phyloP scores from a whole-genome alignment of 208 protist genomes.

The Naegleria fowleri region DNA sequence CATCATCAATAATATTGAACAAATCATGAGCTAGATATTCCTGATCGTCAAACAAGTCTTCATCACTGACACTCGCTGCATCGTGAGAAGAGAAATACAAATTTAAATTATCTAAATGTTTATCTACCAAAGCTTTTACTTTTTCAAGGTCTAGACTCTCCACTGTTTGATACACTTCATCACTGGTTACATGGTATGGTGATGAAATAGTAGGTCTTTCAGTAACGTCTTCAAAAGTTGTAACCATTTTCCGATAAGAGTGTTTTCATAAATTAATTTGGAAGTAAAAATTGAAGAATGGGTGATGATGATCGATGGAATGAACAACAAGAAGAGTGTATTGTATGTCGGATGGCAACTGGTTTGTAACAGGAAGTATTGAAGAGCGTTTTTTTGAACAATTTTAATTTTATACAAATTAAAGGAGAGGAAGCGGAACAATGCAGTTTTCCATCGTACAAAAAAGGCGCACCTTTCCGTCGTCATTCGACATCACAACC shows the following conservation, averaged over 20 bases:
- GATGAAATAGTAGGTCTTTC: not conserved
- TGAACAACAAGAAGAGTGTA: too few species aligned
- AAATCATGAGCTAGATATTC: constrained; percentile 1
- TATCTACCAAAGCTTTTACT: not conserved
- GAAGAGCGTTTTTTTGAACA: too few species aligned
- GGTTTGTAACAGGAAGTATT: too few species aligned
- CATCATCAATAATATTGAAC: not conserved
- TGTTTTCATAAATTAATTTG: not conserved
- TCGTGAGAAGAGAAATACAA: not conserved
- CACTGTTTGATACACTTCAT: not conserved
- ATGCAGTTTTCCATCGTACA: too few species aligned
- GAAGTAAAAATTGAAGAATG: too few species aligned
- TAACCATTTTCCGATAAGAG: not conserved
- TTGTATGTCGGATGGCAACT: too few species aligned
- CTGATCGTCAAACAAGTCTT: constrained; percentile 8
- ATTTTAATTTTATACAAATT: too few species aligned
- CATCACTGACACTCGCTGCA: not conserved
- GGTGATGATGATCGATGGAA: too few species aligned
- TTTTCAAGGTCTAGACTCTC: not conserved
- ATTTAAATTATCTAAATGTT: constrained; percentile 6
- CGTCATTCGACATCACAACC: too few species aligned
- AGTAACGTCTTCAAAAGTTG: not conserved
- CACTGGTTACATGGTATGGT: not conserved
- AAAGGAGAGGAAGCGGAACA: too few species aligned
- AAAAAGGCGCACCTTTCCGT: too few species aligned